Evolutionary conservation across 768 basidiomycete genomes (phyloP).

Genomic region (Panellus pusillus): DNA sequence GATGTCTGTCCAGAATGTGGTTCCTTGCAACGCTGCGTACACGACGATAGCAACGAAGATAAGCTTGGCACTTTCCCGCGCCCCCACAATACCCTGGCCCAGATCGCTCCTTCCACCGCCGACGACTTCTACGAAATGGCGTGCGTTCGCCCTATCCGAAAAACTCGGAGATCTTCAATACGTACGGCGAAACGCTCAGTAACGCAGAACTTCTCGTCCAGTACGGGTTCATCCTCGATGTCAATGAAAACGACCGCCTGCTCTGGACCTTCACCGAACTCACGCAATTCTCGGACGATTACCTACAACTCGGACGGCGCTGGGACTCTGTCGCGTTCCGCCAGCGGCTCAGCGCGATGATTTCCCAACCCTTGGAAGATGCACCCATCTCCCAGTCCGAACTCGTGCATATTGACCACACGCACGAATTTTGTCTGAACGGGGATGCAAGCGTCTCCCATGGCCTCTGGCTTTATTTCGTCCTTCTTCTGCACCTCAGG

Average conservation of each 20-base stretch:
- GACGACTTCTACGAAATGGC: slow-evolving; percentile 68
- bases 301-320: slow-evolving; percentile 2
- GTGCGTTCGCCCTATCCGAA: slow-evolving; percentile 50
- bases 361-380: slow-evolving; percentile 7
- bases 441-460: slow-evolving; percentile 53
- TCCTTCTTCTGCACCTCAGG: slow-evolving; percentile 26
- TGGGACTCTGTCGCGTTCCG: slow-evolving; percentile 8
- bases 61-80: neutral
- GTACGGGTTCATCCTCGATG: slow-evolving; percentile 77
- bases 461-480: slow-evolving; percentile 48
- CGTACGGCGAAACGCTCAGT: slow-evolving; percentile 64
- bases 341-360: slow-evolving; percentile 8
- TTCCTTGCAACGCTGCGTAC: slow-evolving; percentile 63
- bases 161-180: slow-evolving; percentile 68
- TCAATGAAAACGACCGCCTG: slow-evolving; percentile 66
- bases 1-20: slow-evolving; percentile 76
- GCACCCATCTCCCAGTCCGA: slow-evolving; percentile 22
- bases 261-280: slow-evolving; percentile 41
- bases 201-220: slow-evolving; percentile 67
- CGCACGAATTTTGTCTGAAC: slow-evolving; percentile 39
- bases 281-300: slow-evolving; percentile 15
- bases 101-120: slow-evolving; percentile 9
- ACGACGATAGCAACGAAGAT: slow-evolving; percentile 44
- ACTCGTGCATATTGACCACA: slow-evolving; percentile 19
- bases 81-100: too few relatives aligned